phyloP scores from a whole-genome alignment of 2,329 filamentous ascomycete species.

The Ceratocystiopsis sp. region DNA sequence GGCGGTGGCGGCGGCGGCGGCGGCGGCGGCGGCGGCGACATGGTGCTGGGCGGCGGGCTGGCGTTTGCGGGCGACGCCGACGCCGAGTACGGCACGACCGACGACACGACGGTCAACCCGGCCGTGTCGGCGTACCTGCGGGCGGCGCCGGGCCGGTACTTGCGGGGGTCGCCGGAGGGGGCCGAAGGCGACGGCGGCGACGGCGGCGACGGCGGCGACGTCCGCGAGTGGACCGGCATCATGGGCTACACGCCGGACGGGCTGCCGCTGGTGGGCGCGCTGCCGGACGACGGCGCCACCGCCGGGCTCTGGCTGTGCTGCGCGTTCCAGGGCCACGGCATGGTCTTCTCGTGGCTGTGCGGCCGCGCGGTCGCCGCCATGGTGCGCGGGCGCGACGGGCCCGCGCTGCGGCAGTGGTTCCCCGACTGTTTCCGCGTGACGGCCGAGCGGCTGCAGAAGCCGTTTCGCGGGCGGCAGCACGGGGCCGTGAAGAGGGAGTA shows the following conservation, averaged over 20 bases:
- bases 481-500: no score
- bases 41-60: slow-evolving; percentile 46
- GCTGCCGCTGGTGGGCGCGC: slow-evolving; percentile 32
- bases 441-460: slow-evolving; percentile 23
- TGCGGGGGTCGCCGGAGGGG: slow-evolving; percentile 24
- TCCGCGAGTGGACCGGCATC: slow-evolving; percentile 32
- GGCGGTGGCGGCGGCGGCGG: no score
- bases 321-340: slow-evolving; percentile 50
- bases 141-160: slow-evolving; percentile 27
- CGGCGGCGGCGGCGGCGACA: slow-evolving; percentile 26
- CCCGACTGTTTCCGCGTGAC: slow-evolving; percentile 32
- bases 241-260: slow-evolving; percentile 39
- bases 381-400: slow-evolving; percentile 22
- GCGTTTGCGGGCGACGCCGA: slow-evolving; percentile 12
- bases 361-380: slow-evolving; percentile 39
- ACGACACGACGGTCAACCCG: slow-evolving; percentile 35
- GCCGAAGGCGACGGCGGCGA: slow-evolving; percentile 27
- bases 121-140: slow-evolving; percentile 30
- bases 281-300: slow-evolving; percentile 24
- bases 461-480: slow-evolving; percentile 18
- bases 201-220: slow-evolving; percentile 21
- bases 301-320: slow-evolving; percentile 34
- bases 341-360: slow-evolving; percentile 45
- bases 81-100: slow-evolving; percentile 35
- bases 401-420: slow-evolving; percentile 29